Conservation (phyloP, 2,329 filamentous ascomycete genomes). For the Thyridium curvatum region DNA sequence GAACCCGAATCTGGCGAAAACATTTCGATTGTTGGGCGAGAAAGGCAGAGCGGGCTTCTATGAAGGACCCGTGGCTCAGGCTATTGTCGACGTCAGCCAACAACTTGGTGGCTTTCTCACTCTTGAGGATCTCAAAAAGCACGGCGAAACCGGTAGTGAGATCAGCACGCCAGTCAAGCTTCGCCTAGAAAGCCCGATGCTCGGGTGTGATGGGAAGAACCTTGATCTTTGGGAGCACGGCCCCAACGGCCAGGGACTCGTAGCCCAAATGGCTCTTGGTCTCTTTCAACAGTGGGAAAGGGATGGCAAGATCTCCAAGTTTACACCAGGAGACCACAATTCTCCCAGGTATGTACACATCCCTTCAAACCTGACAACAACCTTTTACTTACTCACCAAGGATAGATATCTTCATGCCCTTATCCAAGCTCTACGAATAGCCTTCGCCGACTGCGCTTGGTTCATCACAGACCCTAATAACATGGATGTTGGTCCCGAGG, state of each 20-base stretch:
- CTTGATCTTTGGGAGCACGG: conserved; percentile 92
- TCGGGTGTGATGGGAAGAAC: conserved; percentile 28
- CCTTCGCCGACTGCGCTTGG: conserved; percentile 84
- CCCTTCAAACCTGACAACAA: no score
- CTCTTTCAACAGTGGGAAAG: conserved; percentile 81
- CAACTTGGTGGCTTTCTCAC: conserved; percentile 70
- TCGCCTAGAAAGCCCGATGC: not conserved
- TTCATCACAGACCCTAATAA: conserved; percentile 77
- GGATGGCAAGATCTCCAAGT: conserved; percentile 64
- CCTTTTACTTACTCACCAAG: not conserved
- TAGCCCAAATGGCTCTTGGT: conserved; percentile 85
- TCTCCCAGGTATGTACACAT: conserved; percentile 53
- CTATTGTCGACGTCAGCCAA: conserved; percentile 68
- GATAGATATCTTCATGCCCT: conserved; percentile 60
- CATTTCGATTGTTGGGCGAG: conserved; percentile 68
- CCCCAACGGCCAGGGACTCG: conserved; percentile 90
- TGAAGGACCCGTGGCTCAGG: conserved; percentile 70
- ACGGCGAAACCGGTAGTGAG: conserved; percentile 63
- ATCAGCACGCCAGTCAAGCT: conserved; percentile 48
- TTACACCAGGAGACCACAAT: conserved; percentile 69
- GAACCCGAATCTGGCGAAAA: conserved; percentile 71
- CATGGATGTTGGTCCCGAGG: conserved; percentile 16
- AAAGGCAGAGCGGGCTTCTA: conserved; percentile 89
- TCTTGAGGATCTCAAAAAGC: conserved; percentile 71
- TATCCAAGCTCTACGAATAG: conserved; percentile 81